A percentile compares a stretch with the other conserved stretches of the same genome.
These are phyloP conservation scores for Pseudisothecium myosuroides DNA, from an alignment of 225 moss, liverwort and hornwort species.

Conservation along the genomic window DNA sequence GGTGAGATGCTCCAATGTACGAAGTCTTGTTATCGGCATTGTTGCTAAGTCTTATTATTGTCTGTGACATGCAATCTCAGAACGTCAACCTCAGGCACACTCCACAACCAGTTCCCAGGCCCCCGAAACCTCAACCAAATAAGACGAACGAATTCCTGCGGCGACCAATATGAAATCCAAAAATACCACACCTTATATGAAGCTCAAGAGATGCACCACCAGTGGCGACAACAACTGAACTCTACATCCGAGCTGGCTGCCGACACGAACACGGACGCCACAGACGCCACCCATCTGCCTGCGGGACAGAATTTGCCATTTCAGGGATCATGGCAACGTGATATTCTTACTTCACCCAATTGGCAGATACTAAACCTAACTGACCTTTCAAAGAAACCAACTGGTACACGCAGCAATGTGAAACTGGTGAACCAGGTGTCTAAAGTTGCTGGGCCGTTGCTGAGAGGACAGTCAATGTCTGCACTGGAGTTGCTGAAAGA, in stretches of 20 bases:
- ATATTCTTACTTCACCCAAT: neutral
- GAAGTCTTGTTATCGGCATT: neutral
- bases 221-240: neutral
- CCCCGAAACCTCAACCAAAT: neutral
- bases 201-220: neutral
- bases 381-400: neutral
- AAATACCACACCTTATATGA: neutral
- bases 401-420: neutral
- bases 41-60: neutral
- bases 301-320: neutral
- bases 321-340: neutral
- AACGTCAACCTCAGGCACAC: neutral
- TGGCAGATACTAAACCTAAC: neutral
- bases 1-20: neutral
- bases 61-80: neutral
- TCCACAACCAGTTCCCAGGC: neutral
- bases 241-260: neutral
- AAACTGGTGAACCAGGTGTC: slow-evolving; percentile 15
- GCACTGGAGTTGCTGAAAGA: neutral
- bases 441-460: slow-evolving; percentile 7
- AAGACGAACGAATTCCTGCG: slow-evolving; percentile 1
- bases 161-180: slow-evolving; percentile 1
- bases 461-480: slow-evolving; percentile 2
- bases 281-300: neutral
- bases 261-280: neutral